Conservation (phyloP, 2,329 filamentous ascomycete species). For the Neodidymelliopsis sp. region DNA sequence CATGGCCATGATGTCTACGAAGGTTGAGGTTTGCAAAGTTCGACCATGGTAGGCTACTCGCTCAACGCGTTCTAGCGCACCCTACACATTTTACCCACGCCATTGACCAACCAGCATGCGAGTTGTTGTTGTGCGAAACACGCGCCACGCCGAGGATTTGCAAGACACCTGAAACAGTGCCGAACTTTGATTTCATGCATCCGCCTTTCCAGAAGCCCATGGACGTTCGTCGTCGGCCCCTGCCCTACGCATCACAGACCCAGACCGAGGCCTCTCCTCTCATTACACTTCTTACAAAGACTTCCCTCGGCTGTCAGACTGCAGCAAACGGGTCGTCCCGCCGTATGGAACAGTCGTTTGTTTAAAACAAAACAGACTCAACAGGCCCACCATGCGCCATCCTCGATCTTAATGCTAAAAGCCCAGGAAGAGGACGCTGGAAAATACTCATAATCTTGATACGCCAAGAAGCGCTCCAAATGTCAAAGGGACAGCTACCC, state of each 20-base stretch:
- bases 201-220: slow-evolving; percentile 6
- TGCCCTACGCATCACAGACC: slow-evolving; percentile 19
- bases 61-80: not conserved
- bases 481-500: slow-evolving; percentile 4
- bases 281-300: slow-evolving; percentile 25
- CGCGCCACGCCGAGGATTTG: not conserved
- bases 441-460: slow-evolving; percentile 9
- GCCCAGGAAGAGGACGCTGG: not conserved
- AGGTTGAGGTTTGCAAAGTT: not conserved
- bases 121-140: not conserved
- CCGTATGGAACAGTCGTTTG: slow-evolving; percentile 22
- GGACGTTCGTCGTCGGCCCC: not conserved
- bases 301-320: slow-evolving; percentile 13
- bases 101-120: not conserved
- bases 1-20: not conserved
- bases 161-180: slow-evolving; percentile 11
- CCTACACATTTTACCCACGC: not conserved
- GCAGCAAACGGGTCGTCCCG: slow-evolving; percentile 24
- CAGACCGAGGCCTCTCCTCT: slow-evolving; percentile 25
- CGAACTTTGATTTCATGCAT: slow-evolving; percentile 5
- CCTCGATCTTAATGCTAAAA: slow-evolving; percentile 8
- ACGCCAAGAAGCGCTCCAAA: slow-evolving; percentile 7
- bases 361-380: slow-evolving; percentile 28
- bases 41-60: not conserved
- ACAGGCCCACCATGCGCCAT: slow-evolving; percentile 10